Evolutionary conservation across 805 yeast genomes (phyloP), one percentile per base, ranked within the genome.

Genomic region (Ascoidea tarda): DNA sequence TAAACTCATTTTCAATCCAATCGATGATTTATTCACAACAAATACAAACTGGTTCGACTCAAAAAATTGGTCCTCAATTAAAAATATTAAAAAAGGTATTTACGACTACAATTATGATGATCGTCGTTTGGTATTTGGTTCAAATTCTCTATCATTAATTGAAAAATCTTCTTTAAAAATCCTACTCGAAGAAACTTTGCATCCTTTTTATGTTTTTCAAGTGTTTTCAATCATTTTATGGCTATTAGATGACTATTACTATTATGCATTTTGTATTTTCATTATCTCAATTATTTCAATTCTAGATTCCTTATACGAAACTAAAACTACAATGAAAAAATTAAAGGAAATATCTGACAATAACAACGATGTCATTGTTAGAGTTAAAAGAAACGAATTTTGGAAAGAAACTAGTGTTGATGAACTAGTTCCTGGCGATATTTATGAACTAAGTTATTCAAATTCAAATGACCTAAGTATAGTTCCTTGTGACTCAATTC

Each of bases 191-290:
- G 99, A 93, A 65, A 87, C 89, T 0, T 69, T 93, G 47, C 98
- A 93, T 65, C 99, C 99, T 0, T 93, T 93, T 64, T 93, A 93
- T 65, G 77, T 95, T 47, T 93, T 93, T 65, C 99, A 93, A 69
- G 82, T 91, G 1, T 91, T 91, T 63, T 89, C 97, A 3, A 85
- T 93, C 53, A 69, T 90, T 38, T 70, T 93, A 48, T 93, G 99
- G 99, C 75, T 88, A 8, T 78, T 88, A 14, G 99, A 93, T 66
- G 84, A 86, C 59, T 93, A 95, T 66, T 86, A 83, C 64, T 93
- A 91, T 68, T 93, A 93, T 64, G 99, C 99, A 0, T 74, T 79
- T 16, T 95, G 99, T 66, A 93, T 93, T 55, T 83, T 93, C 59
- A 53, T 89, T 44, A 93, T 93, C 42, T 93, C 99, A 0, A 63